Base-by-base conservation (phyloP, 192 early-diverging fungal species). In the Gaertneriomyces semiglobifer region DNA sequence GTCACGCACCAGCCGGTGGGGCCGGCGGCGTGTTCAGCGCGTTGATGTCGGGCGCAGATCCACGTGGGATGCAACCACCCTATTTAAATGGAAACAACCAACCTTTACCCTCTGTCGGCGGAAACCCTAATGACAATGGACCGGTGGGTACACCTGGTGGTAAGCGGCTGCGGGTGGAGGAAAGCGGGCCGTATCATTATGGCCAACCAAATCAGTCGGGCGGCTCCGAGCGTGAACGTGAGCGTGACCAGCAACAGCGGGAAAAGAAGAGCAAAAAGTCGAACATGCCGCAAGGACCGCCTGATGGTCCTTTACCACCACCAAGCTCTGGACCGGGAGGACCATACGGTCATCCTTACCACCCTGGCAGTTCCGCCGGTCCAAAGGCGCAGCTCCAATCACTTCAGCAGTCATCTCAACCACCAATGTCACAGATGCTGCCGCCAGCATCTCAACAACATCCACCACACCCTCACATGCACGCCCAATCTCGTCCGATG, bases 11-110 rank as follows among this genome's bases (percentile, higher is more conserved):
- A 12, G 10, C 58, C 10, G 39, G 55, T 39, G 58, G 58, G 16
- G 62, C 60, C 6, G 64, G 66, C 39, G 63, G 71, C 20, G 75
- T 71, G 12, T 77, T 77, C 54, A 58, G 71, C 50, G 71, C 75
- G 5, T 66, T 77, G 41, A 77, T 77, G 75, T 60, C 58, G 10
- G 33, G 48, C 8, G 53, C 42, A 4, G 65, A 66, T 25, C 48
- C 65, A 12, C 53, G 66, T 5, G 38, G 9, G 7, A 20, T 68
- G 44, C 66, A 68, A 19, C 66, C 45, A 39, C 64, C 64, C 10
- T 65, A 65, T 38, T 14, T 65, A 16, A 65, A 65, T 44, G 53
- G 53, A 33, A 33, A 33, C 25, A 33, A 33, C 25, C 25, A 33
- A 33, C 25, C 25, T 60, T 45, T 12, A 20, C 20, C 10, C 40